Base-by-base conservation (phyloP, 352 stramenopile species). In the Elongisporangium prolatum region DNA sequence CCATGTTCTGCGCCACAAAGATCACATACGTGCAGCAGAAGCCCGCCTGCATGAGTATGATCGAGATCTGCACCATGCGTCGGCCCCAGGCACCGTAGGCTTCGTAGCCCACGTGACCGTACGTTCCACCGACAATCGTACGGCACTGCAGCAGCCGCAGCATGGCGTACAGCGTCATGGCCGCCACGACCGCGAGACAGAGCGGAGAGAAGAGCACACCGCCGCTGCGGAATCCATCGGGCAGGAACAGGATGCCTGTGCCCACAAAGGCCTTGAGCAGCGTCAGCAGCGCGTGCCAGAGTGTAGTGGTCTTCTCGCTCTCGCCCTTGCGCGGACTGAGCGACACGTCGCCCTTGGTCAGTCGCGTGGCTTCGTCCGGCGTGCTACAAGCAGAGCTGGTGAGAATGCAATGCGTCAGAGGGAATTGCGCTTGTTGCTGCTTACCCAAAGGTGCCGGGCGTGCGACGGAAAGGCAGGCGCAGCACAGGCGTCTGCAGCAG, bases 11-110 rank as follows among this genome's bases (percentile, higher is more conserved):
- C 3, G 81, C 84, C 54, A 91, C 84, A 24, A 93, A 93, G 61
- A 93, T 93, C 24, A 91, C 71, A 59, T 93, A 93, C 6, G 84
- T 90, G 52, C 84, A 93, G 70, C 84, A 93, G 55, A 93, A 93
- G 13, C 84, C 84, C n/a, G 71, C 64, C 53, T 93, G 84, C 84
- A 91, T 90, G 52, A 93, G 69, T 47, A 93, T 86, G 65, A 91
- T 89, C 28, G 84, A 93, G 24, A 87, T 67, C 64, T 93, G 81
- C 49, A 93, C 84, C 73, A 89, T 85, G 22, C 81, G 77, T 0
- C 71, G 72, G 9, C 84, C 84, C 79, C 75, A 89, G n/a, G 58
- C 50, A 2, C 84, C 84, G 48, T 78, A 89, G n/a, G 81, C 81
- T 20, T 74, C 67, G 58, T 74, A 86, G 5, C 84, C 84, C 22